Evolutionary conservation across 768 basidiomycete species (phyloP), one percentile per base, ranked within the genome.

Genomic region (Imleria badia): DNA sequence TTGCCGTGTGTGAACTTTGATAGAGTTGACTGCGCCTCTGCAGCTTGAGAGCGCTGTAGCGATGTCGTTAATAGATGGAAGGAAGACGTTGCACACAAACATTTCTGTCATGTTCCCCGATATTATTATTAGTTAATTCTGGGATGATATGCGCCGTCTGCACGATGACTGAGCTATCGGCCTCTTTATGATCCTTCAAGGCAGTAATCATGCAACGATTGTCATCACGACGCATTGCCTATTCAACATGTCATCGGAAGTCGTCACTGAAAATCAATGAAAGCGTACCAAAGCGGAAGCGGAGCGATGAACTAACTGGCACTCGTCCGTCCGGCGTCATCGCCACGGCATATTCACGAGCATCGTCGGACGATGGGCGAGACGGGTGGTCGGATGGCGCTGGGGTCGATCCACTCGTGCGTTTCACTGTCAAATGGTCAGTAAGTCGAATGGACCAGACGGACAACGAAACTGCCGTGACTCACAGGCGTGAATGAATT

Each of bases 111-210:
- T 22, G 0, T 10, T 23, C 19, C 5, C 1, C 3, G 15, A 47
- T 54, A 22, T 36, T 29, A 2, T 7, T 15, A 22, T 35, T 29
- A 0, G 17, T 7, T 1, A 34, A 23, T n/a, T 23, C 17, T 0
- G 42, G 58, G 6, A 58, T 58, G 30, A 56, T 51, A 41, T 58
- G 49, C 1, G 31, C 40, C 0, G 40, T 11, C 12, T 40, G 7
- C 12, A 40, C 40, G 5, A 19, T 2, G 6, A n/a, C 13, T 29
- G 14, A 0, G 11, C 51, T 51, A 33, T 3, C 17, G 12, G 12
- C 6, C 19, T 44, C 15, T 0, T 20, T 11, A 12, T 26, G 7
- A 19, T 51, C 42, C 15, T 19, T 19, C 13, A 2, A 2, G 22
- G 33, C 42, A 3, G 42, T 52, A 5, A 59, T 1, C 30, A 51